Percentiles rank a stretch among this genome's conserved stretches.
Conservation (phyloP, 1,284 basidiomycete species). For the Leccinum pallidistipes region DNA sequence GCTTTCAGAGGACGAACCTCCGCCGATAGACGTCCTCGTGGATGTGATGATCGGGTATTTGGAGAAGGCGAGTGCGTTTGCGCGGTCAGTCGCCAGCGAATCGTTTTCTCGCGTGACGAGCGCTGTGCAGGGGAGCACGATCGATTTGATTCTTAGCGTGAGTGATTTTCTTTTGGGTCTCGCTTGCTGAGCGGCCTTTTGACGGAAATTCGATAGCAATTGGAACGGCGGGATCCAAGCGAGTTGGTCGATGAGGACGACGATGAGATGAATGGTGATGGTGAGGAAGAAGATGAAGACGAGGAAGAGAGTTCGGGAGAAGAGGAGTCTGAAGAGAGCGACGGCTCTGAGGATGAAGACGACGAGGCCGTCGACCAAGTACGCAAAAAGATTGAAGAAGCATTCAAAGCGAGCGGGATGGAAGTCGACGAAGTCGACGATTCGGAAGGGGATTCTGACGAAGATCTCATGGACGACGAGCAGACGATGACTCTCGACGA, state of each 20-base stretch:
- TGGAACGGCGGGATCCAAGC: slow-evolving; percentile 68
- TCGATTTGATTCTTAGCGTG: slow-evolving; percentile 85
- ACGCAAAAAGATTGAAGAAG: slow-evolving; percentile 75
- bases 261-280: slow-evolving; percentile 34
- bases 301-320: slow-evolving; percentile 42
- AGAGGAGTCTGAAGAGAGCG: slow-evolving; percentile 35
- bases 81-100: slow-evolving; percentile 80
- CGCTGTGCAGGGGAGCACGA: slow-evolving; percentile 69
- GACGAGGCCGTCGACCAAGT: slow-evolving; percentile 66
- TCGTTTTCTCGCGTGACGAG: slow-evolving; percentile 78
- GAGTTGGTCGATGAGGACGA: slow-evolving; percentile 50
- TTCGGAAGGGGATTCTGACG: slow-evolving; percentile 51
- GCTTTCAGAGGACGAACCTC: slow-evolving; percentile 32
- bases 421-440: slow-evolving; percentile 49
- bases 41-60: slow-evolving; percentile 89
- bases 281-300: slow-evolving; percentile 37
- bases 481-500: slow-evolving; percentile 98
- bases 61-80: slow-evolving; percentile 82
- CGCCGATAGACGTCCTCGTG: slow-evolving; percentile 82
- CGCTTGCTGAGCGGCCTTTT: background rate
- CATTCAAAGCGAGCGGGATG: slow-evolving; percentile 73
- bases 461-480: slow-evolving; percentile 89
- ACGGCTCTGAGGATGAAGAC: slow-evolving; percentile 42
- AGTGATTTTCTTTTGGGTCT: slow-evolving; percentile 33
- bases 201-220: slow-evolving; percentile 60